Conservation (phyloP, 352 stramenopile species). For the Elongisporangium undulatum region DNA sequence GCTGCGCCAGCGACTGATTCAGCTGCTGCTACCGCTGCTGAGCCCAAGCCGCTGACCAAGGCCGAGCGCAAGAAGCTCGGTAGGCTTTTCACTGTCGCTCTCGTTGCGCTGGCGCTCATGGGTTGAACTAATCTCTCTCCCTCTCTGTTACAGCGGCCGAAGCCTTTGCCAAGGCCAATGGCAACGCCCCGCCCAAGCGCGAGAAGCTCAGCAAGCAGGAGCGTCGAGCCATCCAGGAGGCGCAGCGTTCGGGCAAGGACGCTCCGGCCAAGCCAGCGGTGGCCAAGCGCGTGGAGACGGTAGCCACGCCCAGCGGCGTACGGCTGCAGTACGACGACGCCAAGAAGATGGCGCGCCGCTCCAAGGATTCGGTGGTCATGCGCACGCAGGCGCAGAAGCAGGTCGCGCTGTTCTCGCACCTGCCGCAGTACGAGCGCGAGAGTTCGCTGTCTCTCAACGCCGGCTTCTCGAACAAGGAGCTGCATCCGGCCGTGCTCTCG, state of each 20-base stretch:
- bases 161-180: constrained; percentile 42
- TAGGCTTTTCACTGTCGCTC: constrained; percentile 3
- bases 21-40: constrained; percentile 7
- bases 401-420: constrained; percentile 77
- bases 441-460: constrained; percentile 70
- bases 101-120: background rate
- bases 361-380: constrained; percentile 64
- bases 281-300: constrained; percentile 11
- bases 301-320: constrained; percentile 33
- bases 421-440: constrained; percentile 83
- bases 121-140: background rate
- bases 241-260: constrained; percentile 83
- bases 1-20: background rate
- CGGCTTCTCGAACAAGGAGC: constrained; percentile 65
- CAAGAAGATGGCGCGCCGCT: constrained; percentile 71
- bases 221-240: constrained; percentile 89
- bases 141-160: constrained; percentile 29
- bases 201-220: constrained; percentile 92
- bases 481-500: constrained; percentile 89
- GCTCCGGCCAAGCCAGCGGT: constrained; percentile 40
- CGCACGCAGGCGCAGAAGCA: constrained; percentile 79
- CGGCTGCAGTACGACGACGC: constrained; percentile 76
- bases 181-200: constrained; percentile 31
- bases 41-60: constrained; percentile 50
- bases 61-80: constrained; percentile 65